Base-by-base conservation (phyloP, 208 protist species). In the Acanthamoeba culbertsoni region DNA sequence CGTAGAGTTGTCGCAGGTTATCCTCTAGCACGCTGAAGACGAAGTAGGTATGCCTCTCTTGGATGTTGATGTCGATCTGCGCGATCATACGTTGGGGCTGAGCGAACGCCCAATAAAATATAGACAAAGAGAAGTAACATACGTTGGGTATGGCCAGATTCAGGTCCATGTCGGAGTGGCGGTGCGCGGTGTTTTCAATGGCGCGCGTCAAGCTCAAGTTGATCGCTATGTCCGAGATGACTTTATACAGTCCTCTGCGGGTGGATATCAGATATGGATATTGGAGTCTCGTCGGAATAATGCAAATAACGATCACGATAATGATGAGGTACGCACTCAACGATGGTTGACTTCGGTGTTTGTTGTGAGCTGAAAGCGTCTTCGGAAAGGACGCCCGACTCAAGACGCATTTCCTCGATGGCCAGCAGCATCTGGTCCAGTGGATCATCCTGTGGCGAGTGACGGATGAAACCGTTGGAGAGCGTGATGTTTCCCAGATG, bases 401-500 rank as follows among this genome's bases (percentile, higher is more conserved):
- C 73, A 33, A 84, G 73, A 5, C 73, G 40, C 73, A 84, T 84
- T 33, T 84, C 28, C 28, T 31, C 55, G 40, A 84, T 84, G 7
- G 6, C 33, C 37, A 84, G 45, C n/a, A 48, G n/a, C 43, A 84
- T 48, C 12, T 84, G 40, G 43, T 84, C 73, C 26, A 55, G 45
- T 0, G 26, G 16, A 26, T 84, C 73, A 12, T 45, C 73, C 31
- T 48, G 8, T 3, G 28, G 43, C 43, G 48, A 37, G 73, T 84
- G 73, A 8, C 45, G 45, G 14, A 55, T 4, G 26, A 84, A 57
- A 18, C 40, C 8, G 33, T 90, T 90, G 35, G 23, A 16, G 33
- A 90, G 82, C 31, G 82, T 71, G 35, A 90, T 90, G 82, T 90
- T 90, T 20, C 82, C 82, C 46, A 90, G 35, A 45, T 90, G 62